Conservation (phyloP, 179 eudicot genomes). For the Silene noctiflora region DNA sequence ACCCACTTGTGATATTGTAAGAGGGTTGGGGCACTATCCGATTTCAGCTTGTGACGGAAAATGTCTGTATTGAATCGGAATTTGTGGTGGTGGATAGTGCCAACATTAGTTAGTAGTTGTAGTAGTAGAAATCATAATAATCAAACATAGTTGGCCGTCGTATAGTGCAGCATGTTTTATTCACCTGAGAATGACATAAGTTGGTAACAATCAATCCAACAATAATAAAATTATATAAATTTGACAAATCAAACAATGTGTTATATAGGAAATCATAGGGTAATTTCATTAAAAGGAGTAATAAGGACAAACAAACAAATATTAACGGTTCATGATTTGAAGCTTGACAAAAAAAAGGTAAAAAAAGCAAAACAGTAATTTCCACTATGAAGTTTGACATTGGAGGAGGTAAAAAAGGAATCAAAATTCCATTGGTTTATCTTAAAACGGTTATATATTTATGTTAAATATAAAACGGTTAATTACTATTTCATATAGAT, state of each 20-base stretch:
- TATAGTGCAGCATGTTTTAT: neutral
- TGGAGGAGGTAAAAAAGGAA: neutral
- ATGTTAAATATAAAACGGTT: too few species aligned
- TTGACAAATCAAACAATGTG: neutral
- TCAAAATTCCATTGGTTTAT: too few species aligned
- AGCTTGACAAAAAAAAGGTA: neutral
- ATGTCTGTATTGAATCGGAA: too few species aligned
- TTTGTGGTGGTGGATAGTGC: neutral
- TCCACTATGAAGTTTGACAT: neutral
- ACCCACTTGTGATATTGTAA: too few species aligned
- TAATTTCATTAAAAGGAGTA: neutral
- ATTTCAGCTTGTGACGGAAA: too few species aligned
- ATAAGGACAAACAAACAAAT: neutral
- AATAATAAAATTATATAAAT: neutral
- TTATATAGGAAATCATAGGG: neutral
- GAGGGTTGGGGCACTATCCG: too few species aligned
- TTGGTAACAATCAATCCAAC: slow-evolving; percentile 14
- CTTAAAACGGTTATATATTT: too few species aligned
- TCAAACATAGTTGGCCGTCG: neutral
- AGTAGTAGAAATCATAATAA: neutral
- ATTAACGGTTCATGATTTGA: neutral
- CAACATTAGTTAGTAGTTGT: slow-evolving; percentile 6
- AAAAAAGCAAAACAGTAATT: neutral
- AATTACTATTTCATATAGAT: too few species aligned
- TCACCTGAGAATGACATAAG: slow-evolving; percentile 17